Percentiles rank a stretch among this genome's conserved stretches.
Conservation (phyloP, 306 rosid genomes). For the Hippophae gyantsensis region DNA sequence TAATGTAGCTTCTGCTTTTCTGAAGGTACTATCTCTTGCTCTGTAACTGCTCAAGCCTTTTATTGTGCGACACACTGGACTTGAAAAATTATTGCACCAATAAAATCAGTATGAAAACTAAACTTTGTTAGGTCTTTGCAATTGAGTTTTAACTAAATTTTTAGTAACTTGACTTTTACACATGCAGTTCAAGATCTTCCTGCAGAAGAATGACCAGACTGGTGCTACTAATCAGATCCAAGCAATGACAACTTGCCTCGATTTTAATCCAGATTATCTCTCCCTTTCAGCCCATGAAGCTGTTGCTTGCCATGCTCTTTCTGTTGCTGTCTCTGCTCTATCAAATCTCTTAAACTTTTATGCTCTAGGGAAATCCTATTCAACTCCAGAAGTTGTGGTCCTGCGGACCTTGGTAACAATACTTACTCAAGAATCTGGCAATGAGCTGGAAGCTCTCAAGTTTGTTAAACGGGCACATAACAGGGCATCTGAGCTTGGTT, state of each 20-base stretch:
- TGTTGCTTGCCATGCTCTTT: constrained; percentile 74
- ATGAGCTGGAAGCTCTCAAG: constrained; percentile 53
- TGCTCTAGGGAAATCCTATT: constrained; percentile 61
- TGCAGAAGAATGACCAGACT: constrained; percentile 61
- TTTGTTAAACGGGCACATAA: constrained; percentile 46
- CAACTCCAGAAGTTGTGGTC: constrained; percentile 65
- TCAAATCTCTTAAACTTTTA: constrained; percentile 58
- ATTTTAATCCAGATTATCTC: constrained; percentile 76
- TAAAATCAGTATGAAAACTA: neutral
- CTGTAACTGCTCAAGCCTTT: neutral
- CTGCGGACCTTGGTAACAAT: constrained; percentile 76
- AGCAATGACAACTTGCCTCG: constrained; percentile 75
- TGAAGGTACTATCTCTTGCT: constrained; percentile 47
- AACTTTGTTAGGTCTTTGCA: constrained; percentile 14
- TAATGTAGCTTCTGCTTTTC: constrained; percentile 69
- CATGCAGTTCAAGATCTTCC: constrained; percentile 76
- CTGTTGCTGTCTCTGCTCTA: constrained; percentile 72
- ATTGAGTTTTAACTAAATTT: constrained; percentile 3
- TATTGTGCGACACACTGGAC: too few relatives aligned
- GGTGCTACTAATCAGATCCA: constrained; percentile 68
- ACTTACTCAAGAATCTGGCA: constrained; percentile 56
- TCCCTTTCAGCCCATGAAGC: constrained; percentile 97
- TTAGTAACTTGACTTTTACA: constrained; percentile 18
- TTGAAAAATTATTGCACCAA: too few relatives aligned
- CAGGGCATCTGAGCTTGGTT: constrained; percentile 58